Evolutionary conservation across 164 flowering plant species (phyloP), one percentile per base, ranked within the genome.

Genomic region (Vitis riparia): DNA sequence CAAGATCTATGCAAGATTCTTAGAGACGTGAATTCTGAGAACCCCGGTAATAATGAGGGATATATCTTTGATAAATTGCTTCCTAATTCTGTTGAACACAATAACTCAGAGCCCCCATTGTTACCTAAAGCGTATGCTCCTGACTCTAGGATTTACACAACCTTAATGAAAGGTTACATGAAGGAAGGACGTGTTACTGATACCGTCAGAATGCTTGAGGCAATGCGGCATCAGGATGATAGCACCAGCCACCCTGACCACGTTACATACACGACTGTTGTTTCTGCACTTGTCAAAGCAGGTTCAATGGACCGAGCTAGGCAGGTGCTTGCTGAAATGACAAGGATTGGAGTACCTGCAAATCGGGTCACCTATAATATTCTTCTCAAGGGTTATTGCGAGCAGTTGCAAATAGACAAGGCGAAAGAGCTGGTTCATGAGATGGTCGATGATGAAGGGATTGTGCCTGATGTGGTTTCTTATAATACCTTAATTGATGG

Each of bases 111-210:
- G 32, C 87, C 94, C 11, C 92, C 91, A 23, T 75, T 89, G 79
- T 75, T 91, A 61, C 86, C 89, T 0, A 86, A 86, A 67, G 62
- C 64, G 2, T 87, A 71, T 56, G 17, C 77, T 16, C 97, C 98
- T 2, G 77, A 91, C 63, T 75, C 97, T 9, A 89, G 99, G 72
- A 88, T 93, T 6, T 95, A 93, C 79, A 95, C 99, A 0, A 95
- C 97, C 3, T 73, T 95, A 60, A 93, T 95, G 99, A 95, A 95
- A 74, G 99, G 99, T 59, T 95, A 95, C 74, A 93, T 90, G 99
- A 84, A 85, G 63, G 80, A 68, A 37, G 97, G 91, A 3, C 85
- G 97, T 0, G 86, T 89, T 6, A 72, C 62, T 2, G 98, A 95
- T 62, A 89, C 88, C 0, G 88, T 91, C 12, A 77, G 80, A 69